These are phyloP conservation scores for Medakamo hakoo DNA, from an alignment of 139 green algal species.

Conservation along the genomic window DNA sequence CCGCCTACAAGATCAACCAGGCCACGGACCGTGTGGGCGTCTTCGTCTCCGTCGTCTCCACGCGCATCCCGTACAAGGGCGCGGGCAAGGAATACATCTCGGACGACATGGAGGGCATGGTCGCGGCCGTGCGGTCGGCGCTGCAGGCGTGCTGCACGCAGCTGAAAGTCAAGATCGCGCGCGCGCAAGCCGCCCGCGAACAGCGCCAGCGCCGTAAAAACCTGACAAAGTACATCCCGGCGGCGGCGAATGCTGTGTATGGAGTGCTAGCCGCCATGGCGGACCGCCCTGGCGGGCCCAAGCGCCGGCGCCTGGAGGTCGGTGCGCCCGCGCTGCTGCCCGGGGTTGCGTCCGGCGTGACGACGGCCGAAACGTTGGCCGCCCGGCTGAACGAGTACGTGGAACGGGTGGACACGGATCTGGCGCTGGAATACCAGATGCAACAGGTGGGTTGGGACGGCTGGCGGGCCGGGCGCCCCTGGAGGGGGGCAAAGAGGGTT, in stretches of 20 bases:
- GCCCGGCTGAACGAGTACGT: conserved; percentile 66
- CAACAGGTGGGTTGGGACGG: too few species aligned
- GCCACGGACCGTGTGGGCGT: conserved; percentile 76
- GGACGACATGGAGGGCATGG: conserved; percentile 88
- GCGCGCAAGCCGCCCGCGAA: conserved; percentile 53
- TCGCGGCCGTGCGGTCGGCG: conserved; percentile 59
- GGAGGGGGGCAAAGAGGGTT: too few species aligned
- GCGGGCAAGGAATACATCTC: conserved; percentile 96
- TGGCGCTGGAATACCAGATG: conserved; percentile 80
- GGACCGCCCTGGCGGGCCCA: conserved; percentile 16
- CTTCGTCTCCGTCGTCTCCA: conserved; percentile 95
- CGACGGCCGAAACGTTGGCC: conserved; percentile 38
- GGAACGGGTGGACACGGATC: conserved; percentile 75
- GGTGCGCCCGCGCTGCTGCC: conserved; percentile 30
- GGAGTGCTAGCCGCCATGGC: conserved; percentile 34
- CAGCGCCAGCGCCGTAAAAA: conserved; percentile 73
- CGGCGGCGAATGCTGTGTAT: conserved; percentile 40
- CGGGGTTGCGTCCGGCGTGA: conserved; percentile 25
- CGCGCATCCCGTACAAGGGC: conserved; percentile 98
- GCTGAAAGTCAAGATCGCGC: conserved; percentile 68
- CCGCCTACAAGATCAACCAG: conserved; percentile 92
- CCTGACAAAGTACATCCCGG: conserved; percentile 83
- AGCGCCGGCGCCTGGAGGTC: conserved; percentile 28
- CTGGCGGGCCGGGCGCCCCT: conserved; percentile 35
- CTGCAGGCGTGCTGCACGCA: conserved; percentile 65